Conservation (phyloP, 2,329 filamentous ascomycete species). For the Zymoseptoria crescenta region DNA sequence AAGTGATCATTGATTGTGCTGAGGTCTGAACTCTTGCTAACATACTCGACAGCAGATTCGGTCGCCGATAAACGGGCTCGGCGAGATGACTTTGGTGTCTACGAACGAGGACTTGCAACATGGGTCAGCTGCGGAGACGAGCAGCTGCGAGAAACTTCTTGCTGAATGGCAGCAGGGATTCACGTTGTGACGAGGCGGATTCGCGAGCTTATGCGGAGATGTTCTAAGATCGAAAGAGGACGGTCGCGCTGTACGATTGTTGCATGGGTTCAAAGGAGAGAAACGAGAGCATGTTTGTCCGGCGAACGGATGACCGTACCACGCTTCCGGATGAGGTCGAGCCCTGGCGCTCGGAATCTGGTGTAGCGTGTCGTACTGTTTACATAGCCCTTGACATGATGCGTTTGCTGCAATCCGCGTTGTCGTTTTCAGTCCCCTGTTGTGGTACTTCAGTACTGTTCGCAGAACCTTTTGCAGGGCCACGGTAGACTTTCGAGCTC, state of each 20-base stretch:
- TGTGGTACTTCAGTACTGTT: not conserved
- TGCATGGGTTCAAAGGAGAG: conserved; percentile 11
- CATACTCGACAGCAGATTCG: conserved; percentile 69
- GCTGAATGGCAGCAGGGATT: not conserved
- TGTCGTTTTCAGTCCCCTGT: not conserved
- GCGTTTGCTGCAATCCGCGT: not conserved
- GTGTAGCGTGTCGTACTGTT: not conserved
- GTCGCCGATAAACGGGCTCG: conserved; percentile 62
- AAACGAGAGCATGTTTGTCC: not conserved
- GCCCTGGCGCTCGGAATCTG: not conserved
- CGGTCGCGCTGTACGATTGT: not conserved
- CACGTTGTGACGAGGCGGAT: not conserved
- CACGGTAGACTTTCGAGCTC: not conserved
- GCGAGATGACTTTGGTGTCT: not conserved
- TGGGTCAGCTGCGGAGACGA: not conserved
- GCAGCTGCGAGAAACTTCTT: not conserved
- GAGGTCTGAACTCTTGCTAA: conserved; percentile 1
- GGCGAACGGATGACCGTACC: not conserved
- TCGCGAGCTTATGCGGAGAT: not conserved
- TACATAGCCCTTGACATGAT: not conserved
- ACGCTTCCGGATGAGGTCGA: conserved; percentile 1
- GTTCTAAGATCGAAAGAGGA: not conserved
- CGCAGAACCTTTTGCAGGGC: no score
- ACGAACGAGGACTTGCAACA: not conserved
- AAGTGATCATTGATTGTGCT: conserved; percentile 49